Evolutionary conservation across 2,329 filamentous ascomycete species (phyloP).

Genomic region (Neopestalotiopsis clavispora): DNA sequence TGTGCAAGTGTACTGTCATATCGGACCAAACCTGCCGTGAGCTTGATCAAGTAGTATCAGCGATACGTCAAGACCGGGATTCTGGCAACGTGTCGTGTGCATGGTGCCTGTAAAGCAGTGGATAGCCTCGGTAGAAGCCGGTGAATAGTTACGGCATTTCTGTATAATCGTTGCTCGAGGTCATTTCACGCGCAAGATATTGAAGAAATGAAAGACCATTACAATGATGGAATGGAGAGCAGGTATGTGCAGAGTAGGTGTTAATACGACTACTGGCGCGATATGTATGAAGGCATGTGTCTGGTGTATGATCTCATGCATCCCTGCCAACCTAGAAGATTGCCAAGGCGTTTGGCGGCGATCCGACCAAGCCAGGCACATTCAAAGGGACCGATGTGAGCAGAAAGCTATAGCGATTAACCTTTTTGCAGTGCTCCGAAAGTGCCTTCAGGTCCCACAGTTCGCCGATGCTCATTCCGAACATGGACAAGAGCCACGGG

Average conservation of each 20-base stretch:
- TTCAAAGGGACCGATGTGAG: slow-evolving; percentile 65
- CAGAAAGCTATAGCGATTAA: slow-evolving; percentile 63
- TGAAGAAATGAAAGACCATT: neutral
- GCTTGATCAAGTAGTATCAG: neutral
- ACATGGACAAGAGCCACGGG: slow-evolving; percentile 52
- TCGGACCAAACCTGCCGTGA: neutral
- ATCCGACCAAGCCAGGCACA: slow-evolving; percentile 55
- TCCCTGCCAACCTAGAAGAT: slow-evolving; percentile 40
- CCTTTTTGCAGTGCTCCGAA: slow-evolving; percentile 55
- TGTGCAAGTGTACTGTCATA: neutral
- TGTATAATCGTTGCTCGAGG: neutral
- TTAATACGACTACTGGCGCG: no score
- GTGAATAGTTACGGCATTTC: neutral
- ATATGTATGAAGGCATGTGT: no score
- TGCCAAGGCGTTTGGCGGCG: slow-evolving; percentile 53
- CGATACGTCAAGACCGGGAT: neutral
- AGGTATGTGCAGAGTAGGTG: no score
- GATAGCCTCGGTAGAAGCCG: neutral
- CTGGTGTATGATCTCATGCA: neutral
- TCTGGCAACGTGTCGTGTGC: neutral
- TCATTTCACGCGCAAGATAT: neutral
- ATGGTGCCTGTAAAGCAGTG: neutral
- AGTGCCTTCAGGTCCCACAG: slow-evolving; percentile 60
- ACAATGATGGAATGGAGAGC: neutral
- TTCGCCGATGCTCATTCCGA: slow-evolving; percentile 61